Evolutionary conservation across 306 rosid genomes (phyloP).

Genomic region (Comarum palustre): DNA sequence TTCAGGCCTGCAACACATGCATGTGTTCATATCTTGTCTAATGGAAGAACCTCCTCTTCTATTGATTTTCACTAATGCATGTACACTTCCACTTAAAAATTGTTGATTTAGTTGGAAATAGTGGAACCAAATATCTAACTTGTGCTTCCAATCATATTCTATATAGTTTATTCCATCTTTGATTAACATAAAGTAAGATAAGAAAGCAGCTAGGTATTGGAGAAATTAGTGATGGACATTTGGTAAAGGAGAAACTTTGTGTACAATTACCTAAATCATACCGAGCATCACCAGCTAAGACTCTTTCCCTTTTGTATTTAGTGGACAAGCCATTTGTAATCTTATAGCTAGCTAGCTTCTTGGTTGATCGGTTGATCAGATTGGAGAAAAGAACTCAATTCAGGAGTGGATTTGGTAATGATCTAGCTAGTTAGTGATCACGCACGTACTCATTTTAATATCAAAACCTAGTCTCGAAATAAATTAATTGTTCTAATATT

Average conservation of each 20-base stretch:
- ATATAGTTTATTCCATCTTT: conserved; percentile 13
- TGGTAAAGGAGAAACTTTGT: conserved; percentile 32
- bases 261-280: conserved; percentile 41
- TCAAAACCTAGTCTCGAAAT: neutral
- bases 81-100: neutral
- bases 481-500: too few species aligned
- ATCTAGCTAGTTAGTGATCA: neutral
- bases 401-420: conserved; percentile 6
- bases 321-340: conserved; percentile 29
- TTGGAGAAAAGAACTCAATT: neutral
- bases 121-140: conserved; percentile 17
- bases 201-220: conserved; percentile 18
- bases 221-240: conserved; percentile 31
- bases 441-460: neutral
- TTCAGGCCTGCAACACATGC: conserved; percentile 12
- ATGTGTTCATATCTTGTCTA: conserved; percentile 11
- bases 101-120: conserved; percentile 11
- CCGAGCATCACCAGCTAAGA: conserved; percentile 27
- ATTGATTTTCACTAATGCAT: conserved; percentile 1
- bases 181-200: conserved; percentile 10
- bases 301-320: conserved; percentile 18
- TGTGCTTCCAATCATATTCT: conserved; percentile 21
- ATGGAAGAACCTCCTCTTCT: conserved; percentile 9
- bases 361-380: neutral
- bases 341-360: neutral